Evolutionary conservation across 2,329 filamentous ascomycete species (phyloP).

Genomic region (Calonectria multiphialidica): DNA sequence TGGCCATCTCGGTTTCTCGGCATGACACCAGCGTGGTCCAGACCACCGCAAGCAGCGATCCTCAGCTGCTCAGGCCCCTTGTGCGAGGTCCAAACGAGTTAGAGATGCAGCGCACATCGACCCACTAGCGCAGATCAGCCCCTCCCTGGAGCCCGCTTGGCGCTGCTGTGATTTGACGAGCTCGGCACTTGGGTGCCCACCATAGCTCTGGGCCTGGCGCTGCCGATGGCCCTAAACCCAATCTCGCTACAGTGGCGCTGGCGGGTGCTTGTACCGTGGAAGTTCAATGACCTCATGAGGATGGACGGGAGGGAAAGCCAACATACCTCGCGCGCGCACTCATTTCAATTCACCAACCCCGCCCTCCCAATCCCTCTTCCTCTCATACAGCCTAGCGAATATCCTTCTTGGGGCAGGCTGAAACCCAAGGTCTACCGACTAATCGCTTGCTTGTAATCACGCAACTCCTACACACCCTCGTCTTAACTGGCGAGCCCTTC

Average conservation of each 20-base stretch:
- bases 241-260: constrained; percentile 11
- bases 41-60: not conserved
- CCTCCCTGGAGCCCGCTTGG: not conserved
- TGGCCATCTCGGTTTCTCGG: not conserved
- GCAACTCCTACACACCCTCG: not conserved
- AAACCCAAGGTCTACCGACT: not conserved
- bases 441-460: not conserved
- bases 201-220: not conserved
- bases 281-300: constrained; percentile 23
- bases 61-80: not conserved
- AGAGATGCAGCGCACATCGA: constrained; percentile 13
- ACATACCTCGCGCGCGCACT: not conserved
- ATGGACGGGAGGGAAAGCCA: not conserved
- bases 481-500: not conserved
- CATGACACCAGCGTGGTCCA: not conserved
- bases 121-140: constrained; percentile 16
- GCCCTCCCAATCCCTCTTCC: not conserved
- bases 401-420: too few relatives aligned
- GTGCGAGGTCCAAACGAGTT: not conserved
- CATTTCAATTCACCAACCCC: constrained; percentile 9
- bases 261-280: not conserved
- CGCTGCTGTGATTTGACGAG: constrained; percentile 6
- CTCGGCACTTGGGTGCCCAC: constrained; percentile 1
- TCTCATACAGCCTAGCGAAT: not conserved
- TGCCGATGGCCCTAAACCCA: constrained; percentile 15